A percentile compares a stretch with the other conserved stretches of the same genome.
phyloP scores from a whole-genome alignment of 2,329 filamentous ascomycete genomes.

The Penicillium crustosum region DNA sequence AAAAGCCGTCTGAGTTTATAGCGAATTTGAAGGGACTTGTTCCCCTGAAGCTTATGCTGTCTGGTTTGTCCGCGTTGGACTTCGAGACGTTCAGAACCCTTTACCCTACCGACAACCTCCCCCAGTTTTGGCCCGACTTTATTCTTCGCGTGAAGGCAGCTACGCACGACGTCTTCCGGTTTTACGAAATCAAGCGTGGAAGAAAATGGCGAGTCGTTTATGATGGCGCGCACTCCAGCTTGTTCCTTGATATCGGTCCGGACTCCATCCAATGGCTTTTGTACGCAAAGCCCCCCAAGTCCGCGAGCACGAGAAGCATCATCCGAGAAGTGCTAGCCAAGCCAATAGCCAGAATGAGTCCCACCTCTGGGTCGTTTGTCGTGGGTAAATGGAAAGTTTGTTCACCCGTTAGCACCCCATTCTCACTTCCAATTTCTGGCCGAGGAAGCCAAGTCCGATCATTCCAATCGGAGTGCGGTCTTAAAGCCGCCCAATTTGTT shows the following conservation, averaged over 20 bases:
- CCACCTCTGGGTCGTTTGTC: conserved; percentile 32
- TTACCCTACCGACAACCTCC: conserved; percentile 13
- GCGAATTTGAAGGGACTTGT: conserved; percentile 43
- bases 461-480: conserved; percentile 43
- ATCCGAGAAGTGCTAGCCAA: conserved; percentile 46
- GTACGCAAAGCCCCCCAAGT: conserved; percentile 46
- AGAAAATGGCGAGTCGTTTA: conserved; percentile 35
- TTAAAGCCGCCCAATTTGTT: conserved; percentile 39
- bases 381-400: conserved; percentile 49
- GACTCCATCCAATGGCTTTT: conserved; percentile 48
- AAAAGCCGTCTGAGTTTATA: conserved; percentile 47
- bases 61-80: conserved; percentile 27
- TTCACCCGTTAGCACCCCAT: conserved; percentile 38
- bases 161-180: conserved; percentile 30
- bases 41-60: conserved; percentile 44
- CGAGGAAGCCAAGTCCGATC: conserved; percentile 34
- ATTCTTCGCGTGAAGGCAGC: conserved; percentile 29
- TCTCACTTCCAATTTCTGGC: conserved; percentile 40
- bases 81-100: conserved; percentile 24
- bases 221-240: conserved; percentile 24
- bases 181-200: conserved; percentile 32
- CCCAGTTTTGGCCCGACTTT: conserved; percentile 37
- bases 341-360: conserved; percentile 51
- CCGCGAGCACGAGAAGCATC: conserved; percentile 41
- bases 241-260: conserved; percentile 30